Evolutionary conservation across 2,329 filamentous ascomycete genomes (phyloP), one percentile per base, ranked within the genome.

Genomic region (Trichophyton schoenleinii): DNA sequence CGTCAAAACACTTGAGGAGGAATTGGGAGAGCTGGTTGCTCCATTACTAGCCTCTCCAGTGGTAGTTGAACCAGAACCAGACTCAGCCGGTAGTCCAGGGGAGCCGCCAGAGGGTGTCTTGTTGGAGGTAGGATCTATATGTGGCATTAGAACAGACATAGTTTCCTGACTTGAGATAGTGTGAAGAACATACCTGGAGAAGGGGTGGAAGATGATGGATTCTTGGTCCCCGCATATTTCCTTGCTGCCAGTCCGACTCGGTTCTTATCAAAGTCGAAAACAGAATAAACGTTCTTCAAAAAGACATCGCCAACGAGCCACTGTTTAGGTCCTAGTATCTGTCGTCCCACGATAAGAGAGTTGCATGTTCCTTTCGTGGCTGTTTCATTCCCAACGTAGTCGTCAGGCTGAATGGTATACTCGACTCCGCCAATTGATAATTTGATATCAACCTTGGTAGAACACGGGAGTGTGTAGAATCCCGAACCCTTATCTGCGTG

Each of bases 271-370:
- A 83, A 83, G 71, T 96, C 91, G 70, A 95, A 95, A 25, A 94
- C 86, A 1, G 84, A 79, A 70, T 95, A 95, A 15, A 95, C 90
- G 67, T 95, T 95, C 77, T 95, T 95, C 64, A 96, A 75, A 68
- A 95, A 95, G 0, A 87, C 83, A 66, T 91, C 90, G 1, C 91
- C 91, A 0, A 95, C 74, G n/a, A 96, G 78, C 89, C 90, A 95
- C 31, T 84, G 74, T 38, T 75, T 70, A 67, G 67, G 79, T 0
- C 79, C 74, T 55, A 89, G 85, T 13, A 88, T 83, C 69, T 87
- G 81, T 28, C 84, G 80, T 1, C 87, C 88, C 60, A 90, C 86
- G 41, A 95, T 82, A 67, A 88, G 91, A 71, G 88, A 91, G 18
- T 83, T 66, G 65, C 82, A 84, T 15, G 71, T 69, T 46, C 63